Base-by-base conservation (phyloP, 179 eudicot genomes). In the Nepenthes alata region DNA sequence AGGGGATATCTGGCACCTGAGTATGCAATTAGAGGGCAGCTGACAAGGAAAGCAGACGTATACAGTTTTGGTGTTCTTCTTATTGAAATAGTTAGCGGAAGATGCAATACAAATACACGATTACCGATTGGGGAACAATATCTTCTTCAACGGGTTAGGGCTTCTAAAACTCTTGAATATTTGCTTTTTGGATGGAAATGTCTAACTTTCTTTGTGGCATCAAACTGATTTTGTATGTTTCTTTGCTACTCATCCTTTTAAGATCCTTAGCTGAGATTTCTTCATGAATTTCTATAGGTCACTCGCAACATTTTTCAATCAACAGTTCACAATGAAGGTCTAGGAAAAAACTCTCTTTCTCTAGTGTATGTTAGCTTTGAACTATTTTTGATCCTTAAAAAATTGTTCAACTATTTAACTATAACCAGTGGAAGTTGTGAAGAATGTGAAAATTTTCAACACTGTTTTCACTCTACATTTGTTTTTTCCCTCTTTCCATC, bases 1-100 rank as follows among this genome's bases (percentile, higher is more conserved):
- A 86, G 96, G 63, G 96, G 94, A 37, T 88, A 88, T 70, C 73
- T 86, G 78, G 94, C 96, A 64, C 96, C 96, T 8, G 96, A 88
- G 69, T 86, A 86, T 79, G 96, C 94, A 61, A 61, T 88, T 16
- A 69, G 83, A 78, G 96, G 94, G 48, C 83, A 82, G 67, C 70
- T 86, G 47, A 86, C 86, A 5, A 77, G 90, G 13, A 82, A 72
- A 66, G 90, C 96, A 58, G 96, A 88, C 69, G 57, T 84, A 10
- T 88, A 88, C 69, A 82, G 94, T 66, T 88, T 78, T 59, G 96
- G 96, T 53, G 94, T 88, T 67, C 94, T 88, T 35, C 74, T 88
- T n/a, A 61, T 82, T 56, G 96, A 88, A 77, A 84, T 86, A 35
- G 88, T 88, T 15, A 72, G 77, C 52, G 96, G 96, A 35, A 80